These are phyloP conservation scores for Fusarium veterinarium DNA, from an alignment of 2,329 filamentous ascomycete species.

Conservation along the genomic window DNA sequence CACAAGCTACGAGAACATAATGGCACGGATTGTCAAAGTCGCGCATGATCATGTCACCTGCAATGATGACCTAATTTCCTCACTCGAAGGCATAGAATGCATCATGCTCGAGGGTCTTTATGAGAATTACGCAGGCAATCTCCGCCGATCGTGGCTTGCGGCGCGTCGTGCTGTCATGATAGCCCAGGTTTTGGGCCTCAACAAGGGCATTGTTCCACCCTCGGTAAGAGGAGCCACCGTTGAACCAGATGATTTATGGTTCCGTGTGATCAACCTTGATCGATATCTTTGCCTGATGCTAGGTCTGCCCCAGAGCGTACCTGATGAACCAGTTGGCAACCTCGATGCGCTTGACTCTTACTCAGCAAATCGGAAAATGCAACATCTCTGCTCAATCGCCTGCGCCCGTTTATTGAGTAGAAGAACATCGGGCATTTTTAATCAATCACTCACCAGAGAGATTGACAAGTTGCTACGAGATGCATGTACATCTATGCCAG, in stretches of 20 bases:
- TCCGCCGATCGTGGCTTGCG: conserved; percentile 59
- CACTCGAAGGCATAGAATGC: conserved; percentile 61
- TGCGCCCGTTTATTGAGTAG: conserved; percentile 59
- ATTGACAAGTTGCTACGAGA: conserved; percentile 60
- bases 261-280: conserved; percentile 57
- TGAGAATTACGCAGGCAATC: conserved; percentile 59
- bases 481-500: conserved; percentile 54
- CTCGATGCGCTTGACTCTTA: conserved; percentile 46
- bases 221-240: conserved; percentile 30
- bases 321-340: conserved; percentile 52
- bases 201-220: conserved; percentile 28
- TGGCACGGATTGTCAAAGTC: conserved; percentile 44
- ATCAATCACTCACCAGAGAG: conserved; percentile 51
- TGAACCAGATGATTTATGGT: conserved; percentile 57
- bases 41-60: conserved; percentile 54
- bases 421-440: conserved; percentile 47
- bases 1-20: conserved; percentile 30
- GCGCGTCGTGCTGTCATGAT: conserved; percentile 58
- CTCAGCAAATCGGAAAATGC: conserved; percentile 56
- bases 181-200: conserved; percentile 56
- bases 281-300: conserved; percentile 61
- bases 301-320: conserved; percentile 56
- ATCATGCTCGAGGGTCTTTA: conserved; percentile 61
- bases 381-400: conserved; percentile 56
- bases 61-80: conserved; percentile 58